phyloP scores from a whole-genome alignment of 2,329 filamentous ascomycete genomes.

The Clonostachys rosea region DNA sequence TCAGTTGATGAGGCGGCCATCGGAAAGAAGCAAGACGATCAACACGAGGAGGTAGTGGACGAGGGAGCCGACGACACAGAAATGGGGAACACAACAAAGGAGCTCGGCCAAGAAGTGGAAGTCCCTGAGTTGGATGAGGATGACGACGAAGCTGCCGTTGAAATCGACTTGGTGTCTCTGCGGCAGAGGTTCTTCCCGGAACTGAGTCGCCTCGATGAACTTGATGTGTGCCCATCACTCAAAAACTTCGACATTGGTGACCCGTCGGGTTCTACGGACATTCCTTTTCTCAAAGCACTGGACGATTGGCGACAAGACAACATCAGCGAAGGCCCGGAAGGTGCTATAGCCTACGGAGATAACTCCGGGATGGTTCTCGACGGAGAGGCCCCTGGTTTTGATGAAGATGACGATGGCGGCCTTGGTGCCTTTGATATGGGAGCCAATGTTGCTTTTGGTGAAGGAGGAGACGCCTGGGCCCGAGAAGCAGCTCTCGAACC shows the following conservation, averaged over 20 bases:
- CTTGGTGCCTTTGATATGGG: conserved; percentile 69
- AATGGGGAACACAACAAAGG: conserved; percentile 5
- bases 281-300: conserved; percentile 85
- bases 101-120: conserved; percentile 4
- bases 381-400: conserved; percentile 78
- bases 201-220: conserved; percentile 68
- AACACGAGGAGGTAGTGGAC: conserved; percentile 19
- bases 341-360: conserved; percentile 52
- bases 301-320: conserved; percentile 79
- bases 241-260: conserved; percentile 92
- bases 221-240: conserved; percentile 91
- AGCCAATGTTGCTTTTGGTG: conserved; percentile 80
- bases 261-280: conserved; percentile 76
- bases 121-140: conserved; percentile 24
- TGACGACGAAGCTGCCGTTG: conserved; percentile 49
- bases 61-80: conserved; percentile 1
- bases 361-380: conserved; percentile 81
- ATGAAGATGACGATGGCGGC: conserved; percentile 65
- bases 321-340: conserved; percentile 45
- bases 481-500: conserved; percentile 82
- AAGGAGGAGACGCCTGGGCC: conserved; percentile 95
- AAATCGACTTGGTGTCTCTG: conserved; percentile 74
- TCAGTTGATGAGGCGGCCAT: conserved; percentile 41
- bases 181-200: conserved; percentile 84
- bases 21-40: conserved; percentile 28